Conservation (phyloP, 805 yeast species). For the Clavispora fructus region DNA sequence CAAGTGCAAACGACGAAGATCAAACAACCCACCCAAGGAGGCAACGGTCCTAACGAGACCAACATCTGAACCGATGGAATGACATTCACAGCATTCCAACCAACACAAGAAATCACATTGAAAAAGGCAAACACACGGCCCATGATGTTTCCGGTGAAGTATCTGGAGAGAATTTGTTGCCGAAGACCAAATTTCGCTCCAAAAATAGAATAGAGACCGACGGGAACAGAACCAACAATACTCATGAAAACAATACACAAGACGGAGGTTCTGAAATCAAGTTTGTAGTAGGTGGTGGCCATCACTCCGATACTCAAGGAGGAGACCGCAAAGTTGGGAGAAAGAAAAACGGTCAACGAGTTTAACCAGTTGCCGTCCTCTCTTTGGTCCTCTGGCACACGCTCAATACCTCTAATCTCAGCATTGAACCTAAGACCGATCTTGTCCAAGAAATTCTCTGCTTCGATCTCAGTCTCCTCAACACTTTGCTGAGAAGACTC, state of each 20-base stretch:
- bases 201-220: conserved; percentile 11
- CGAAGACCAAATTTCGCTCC: conserved; percentile 15
- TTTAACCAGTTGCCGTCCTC: conserved; percentile 13
- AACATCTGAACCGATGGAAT: conserved; percentile 28
- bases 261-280: conserved; percentile 14
- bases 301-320: conserved; percentile 13
- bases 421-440: conserved; percentile 22
- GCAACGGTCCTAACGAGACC: conserved; percentile 22
- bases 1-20: conserved; percentile 27
- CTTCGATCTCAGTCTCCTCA: not conserved
- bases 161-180: conserved; percentile 27
- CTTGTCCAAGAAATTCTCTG: conserved; percentile 16
- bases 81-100: conserved; percentile 31
- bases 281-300: conserved; percentile 11
- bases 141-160: conserved; percentile 27
- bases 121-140: conserved; percentile 26
- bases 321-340: conserved; percentile 23
- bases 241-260: conserved; percentile 7
- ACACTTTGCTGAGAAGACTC: not conserved
- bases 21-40: conserved; percentile 33
- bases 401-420: conserved; percentile 24
- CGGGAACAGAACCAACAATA: conserved; percentile 13
- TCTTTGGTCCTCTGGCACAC: conserved; percentile 23
- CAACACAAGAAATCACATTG: conserved; percentile 26
- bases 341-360: conserved; percentile 23